Base-by-base conservation (phyloP, 768 basidiomycete species). In the Amanita muscaria region DNA sequence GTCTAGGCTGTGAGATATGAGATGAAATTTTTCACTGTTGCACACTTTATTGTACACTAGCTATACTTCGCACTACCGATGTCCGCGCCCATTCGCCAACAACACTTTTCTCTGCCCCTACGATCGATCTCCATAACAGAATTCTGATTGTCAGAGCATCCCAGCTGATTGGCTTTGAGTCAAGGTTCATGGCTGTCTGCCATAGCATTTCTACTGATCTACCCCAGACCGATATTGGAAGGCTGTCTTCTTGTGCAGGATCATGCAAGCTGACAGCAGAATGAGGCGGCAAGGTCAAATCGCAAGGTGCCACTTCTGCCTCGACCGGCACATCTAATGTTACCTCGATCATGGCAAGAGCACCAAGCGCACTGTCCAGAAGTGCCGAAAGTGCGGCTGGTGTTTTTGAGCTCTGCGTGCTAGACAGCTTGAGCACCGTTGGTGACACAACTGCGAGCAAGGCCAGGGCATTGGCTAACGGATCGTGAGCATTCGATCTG, bases 41-140 rank as follows among this genome's bases (percentile, higher is more conserved):
- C n/a, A 11, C 14, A 22, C 15, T 18, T 19, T 10, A 10, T 16
- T 30, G 16, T 37, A 39, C 39, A 19, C 14, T 14, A 45, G 15
- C 43, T 36, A 65, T 45, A 40, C 54, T 63, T 32, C 50, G 41
- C 11, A 65, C 47, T 5, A 59, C 60, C 48, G 59, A 51, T 39
- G n/a, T 54, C 22, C 80, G 64, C n/a, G 66, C 73, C 80, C 80
- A 84, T 49, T 81, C 77, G 4, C 73, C 72, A 1, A 69, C 47
- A 39, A 59, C 62, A 3, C 53, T 58, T 16, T 66, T 63, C 5
- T 53, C 56, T 3, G 44, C 19, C 8, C 74, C 75, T 2, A 58
- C 62, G 8, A 74, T 47, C 1, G 69, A 60, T 49, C 76, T 67
- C 79, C 79, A 83, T 5, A 79, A 42, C 29, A 87, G 55, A 49